Evolutionary conservation across 148 eudicot genomes (phyloP), one percentile per base, ranked within the genome.

Genomic region (Camellia granthamiana): DNA sequence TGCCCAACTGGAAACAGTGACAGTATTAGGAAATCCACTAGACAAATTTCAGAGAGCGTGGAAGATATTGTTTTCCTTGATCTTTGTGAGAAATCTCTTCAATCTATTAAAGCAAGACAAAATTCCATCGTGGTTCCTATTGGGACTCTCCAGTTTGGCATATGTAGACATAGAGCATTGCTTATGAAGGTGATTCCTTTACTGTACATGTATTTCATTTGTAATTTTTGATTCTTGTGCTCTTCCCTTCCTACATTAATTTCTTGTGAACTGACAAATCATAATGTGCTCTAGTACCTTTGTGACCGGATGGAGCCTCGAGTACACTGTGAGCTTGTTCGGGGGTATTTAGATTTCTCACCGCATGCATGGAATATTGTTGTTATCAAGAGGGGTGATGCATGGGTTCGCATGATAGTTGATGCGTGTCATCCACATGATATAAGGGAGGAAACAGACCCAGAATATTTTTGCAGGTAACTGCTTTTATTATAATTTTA

Each of bases 331-430:
- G 99, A 96, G 88, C 94, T 96, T 73, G 86, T 96, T 82, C 90
- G 99, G 80, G 99, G 98, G 61, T 95, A 91, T 80, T 85, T 95
- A 72, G 98, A 93, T 82, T 95, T 93, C 68, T 88, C 79, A 46
- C 97, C 98, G 1, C 98, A 95, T 92, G 99, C 99, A 55, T 96
- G 99, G 99, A 96, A 96, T 88, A 88, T 86, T 42, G 74, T 96
- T 65, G 89, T 89, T 82, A 78, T 89, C 71, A 85, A 80, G 84
- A 93, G 85, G 82, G 92, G 89, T 66, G 94, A 88, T 38, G 83
- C 91, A 74, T 89, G 84, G 90, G 93, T 91, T 83, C 98, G 99
- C 51, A 89, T 96, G 97, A 89, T 93, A 65, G 92, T 96, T 81
- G 99, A 96, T 90, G 92, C 99, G 16, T 96, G 99, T 78, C 91